Evolutionary conservation across 768 basidiomycete genomes (phyloP), one percentile per base, ranked within the genome.

Genomic region (Floccularia luteovirens): DNA sequence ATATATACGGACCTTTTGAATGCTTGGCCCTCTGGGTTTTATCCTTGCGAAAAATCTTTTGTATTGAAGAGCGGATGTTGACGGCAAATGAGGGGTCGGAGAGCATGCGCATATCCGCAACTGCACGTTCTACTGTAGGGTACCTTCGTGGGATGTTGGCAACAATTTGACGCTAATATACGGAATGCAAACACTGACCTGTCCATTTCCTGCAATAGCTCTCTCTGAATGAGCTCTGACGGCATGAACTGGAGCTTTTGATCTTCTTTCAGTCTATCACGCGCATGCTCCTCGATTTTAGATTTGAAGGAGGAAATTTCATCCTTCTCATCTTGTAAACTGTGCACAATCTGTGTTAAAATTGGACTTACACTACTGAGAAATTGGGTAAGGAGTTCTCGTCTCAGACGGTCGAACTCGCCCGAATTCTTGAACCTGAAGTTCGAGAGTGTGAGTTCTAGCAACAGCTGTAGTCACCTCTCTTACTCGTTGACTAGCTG

Each of bases 401-500:
- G 72, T 36, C 84, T 70, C 45, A 86, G 54, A 17, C 79, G 74
- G 48, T 87, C 83, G 48, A 85, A 86, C 59, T 87, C 82, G 21
- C 83, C 84, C 8, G 82, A 82, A 50, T 79, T 80, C 59, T 87
- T 86, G 64, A 85, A 87, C 49, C 84, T 87, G 48, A 31, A 23
- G 24, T 44, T 31, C 27, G 13, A n/a, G 27, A 24, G 31, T 34
- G 16, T 8, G 10, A 24, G 33, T 14, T 34, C 22, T 28, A 33
- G 21, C 22, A 34, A 31, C 10, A 39, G 28, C n/a, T n/a, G n/a
- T n/a, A n/a, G 32, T 24, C 20, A 27, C 11, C 11, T 31, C 23
- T 25, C 68, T 52, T 51, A 81, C 83, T 79, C 81, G 54, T 77
- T 75, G 6, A 83, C 72, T 13, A 87, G 72, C 42, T 79, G 67